A percentile compares a stretch with the other conserved stretches of the same genome.
Conservation (phyloP, 768 basidiomycete genomes). For the Hygrophorus russula region DNA sequence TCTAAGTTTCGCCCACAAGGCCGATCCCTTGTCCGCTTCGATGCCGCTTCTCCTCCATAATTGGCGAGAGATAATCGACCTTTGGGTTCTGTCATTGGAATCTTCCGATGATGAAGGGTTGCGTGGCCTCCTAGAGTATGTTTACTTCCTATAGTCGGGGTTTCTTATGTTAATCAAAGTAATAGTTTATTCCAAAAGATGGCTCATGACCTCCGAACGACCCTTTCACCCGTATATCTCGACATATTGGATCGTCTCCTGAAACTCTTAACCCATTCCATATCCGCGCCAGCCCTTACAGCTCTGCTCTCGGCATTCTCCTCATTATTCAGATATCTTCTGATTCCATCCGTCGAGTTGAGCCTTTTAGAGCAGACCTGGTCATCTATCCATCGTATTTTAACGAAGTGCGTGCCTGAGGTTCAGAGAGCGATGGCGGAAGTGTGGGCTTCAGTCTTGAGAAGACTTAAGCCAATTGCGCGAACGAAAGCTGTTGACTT, state of each 20-base stretch:
- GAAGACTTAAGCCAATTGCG: constrained; percentile 54
- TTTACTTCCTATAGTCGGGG: constrained; percentile 7
- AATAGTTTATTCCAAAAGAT: constrained; percentile 68
- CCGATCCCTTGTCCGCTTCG: constrained; percentile 52
- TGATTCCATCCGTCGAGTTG: constrained; percentile 48
- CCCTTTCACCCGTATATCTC: constrained; percentile 51
- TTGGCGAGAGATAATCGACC: constrained; percentile 53
- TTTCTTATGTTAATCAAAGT: constrained; percentile 3
- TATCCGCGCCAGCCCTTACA: constrained; percentile 51
- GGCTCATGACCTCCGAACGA: constrained; percentile 70
- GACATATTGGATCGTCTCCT: constrained; percentile 46
- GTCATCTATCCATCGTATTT: constrained; percentile 33
- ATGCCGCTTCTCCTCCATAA: constrained; percentile 77
- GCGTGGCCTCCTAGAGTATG: constrained; percentile 68
- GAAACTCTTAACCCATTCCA: constrained; percentile 41
- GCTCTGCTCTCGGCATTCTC: constrained; percentile 59
- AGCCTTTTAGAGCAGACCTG: constrained; percentile 51
- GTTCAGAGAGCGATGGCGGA: constrained; percentile 73
- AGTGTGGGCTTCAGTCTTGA: constrained; percentile 73
- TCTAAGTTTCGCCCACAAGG: constrained; percentile 53
- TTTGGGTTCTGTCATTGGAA: constrained; percentile 53
- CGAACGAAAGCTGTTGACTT: constrained; percentile 46
- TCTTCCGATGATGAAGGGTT: constrained; percentile 62
- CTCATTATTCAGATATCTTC: constrained; percentile 58
- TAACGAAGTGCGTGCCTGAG: constrained; percentile 56